Conservation (phyloP, 768 basidiomycete species). For the Suillus ampliporus region DNA sequence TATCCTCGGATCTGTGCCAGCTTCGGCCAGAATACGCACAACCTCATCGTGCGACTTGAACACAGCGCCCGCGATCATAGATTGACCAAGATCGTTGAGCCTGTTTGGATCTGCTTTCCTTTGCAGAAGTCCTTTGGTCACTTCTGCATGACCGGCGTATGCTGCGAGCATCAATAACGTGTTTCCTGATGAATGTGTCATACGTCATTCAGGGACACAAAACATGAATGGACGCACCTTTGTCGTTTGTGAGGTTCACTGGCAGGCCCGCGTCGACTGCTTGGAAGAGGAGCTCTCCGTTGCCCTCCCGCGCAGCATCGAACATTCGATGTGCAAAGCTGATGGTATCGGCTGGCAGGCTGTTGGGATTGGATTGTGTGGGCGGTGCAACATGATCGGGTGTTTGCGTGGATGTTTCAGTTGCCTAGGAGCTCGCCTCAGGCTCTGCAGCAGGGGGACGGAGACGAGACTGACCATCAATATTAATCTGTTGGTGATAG, state of each 20-base stretch:
- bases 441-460: neutral
- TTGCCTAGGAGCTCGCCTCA: slow-evolving; percentile 4
- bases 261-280: slow-evolving; percentile 76
- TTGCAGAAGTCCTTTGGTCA: slow-evolving; percentile 57
- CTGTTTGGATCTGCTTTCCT: slow-evolving; percentile 70
- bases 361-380: slow-evolving; percentile 8
- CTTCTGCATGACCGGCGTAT: slow-evolving; percentile 66
- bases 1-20: slow-evolving; percentile 64
- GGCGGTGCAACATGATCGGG: neutral
- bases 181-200: slow-evolving; percentile 54
- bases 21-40: slow-evolving; percentile 55
- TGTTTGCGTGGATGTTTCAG: neutral
- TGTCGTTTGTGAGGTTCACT: slow-evolving; percentile 71
- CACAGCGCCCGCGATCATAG: slow-evolving; percentile 76
- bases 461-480: neutral
- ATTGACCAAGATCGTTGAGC: slow-evolving; percentile 73
- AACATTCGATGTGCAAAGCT: slow-evolving; percentile 73
- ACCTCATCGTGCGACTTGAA: slow-evolving; percentile 75
- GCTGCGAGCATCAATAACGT: slow-evolving; percentile 81
- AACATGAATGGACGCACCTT: slow-evolving; percentile 49
- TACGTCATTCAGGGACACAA: slow-evolving; percentile 6
- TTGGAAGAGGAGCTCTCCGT: slow-evolving; percentile 54
- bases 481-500: too few species aligned
- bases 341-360: slow-evolving; percentile 44
- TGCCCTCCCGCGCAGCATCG: slow-evolving; percentile 70